Base-by-base conservation (phyloP, 2,329 filamentous ascomycete species). In the Colletotrichum karsti region DNA sequence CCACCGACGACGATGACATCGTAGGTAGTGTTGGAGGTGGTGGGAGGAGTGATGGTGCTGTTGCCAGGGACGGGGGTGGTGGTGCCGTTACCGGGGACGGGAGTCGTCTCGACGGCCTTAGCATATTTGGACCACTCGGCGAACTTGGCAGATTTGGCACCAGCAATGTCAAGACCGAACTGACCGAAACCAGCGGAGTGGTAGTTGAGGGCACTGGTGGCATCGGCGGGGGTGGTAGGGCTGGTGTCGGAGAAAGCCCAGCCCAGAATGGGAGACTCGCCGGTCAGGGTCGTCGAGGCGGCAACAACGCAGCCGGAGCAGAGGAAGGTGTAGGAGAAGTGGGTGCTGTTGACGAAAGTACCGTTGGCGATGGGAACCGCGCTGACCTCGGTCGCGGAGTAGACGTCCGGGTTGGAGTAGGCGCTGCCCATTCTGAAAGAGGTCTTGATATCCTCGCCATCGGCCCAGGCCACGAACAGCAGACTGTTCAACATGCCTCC, bases 251-350 rank as follows among this genome's bases (percentile, higher is more conserved):
- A 79, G 55, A 77, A 77, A 12, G 81, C 81, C 65, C 79, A 84
- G n/a, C 80, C 81, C 18, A 84, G 73, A 22, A 79, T 71, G 39
- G 74, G 71, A 4, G 61, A 71, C 26, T 69, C 70, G 22, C 67
- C 71, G 18, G 75, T 72, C 53, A 81, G 73, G 13, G 72, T 74
- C 0, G 77, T 77, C 12, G 74, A 70, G 61, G 80, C 79, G 5
- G 74, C 74, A 18, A 75, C 74, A 63, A 83, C 75, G 63, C 83
- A 85, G 10, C 78, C 77, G 50, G 79, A 75, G 72, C 86, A 88
- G 39, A 88, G 79, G 75, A 87, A 88, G 1, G 86, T 88, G 70
- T 84, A 86, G 2, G 83, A 83, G 73, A 82, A 83, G 70, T 87
- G 83, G 1, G 85, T 87, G 68, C 76, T 77, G 77, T 87, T 88